Percentiles rank a stretch among this genome's conserved stretches.
phyloP scores from a whole-genome alignment of 192 early-diverging fungal species.

The Geranomyces variabilis region DNA sequence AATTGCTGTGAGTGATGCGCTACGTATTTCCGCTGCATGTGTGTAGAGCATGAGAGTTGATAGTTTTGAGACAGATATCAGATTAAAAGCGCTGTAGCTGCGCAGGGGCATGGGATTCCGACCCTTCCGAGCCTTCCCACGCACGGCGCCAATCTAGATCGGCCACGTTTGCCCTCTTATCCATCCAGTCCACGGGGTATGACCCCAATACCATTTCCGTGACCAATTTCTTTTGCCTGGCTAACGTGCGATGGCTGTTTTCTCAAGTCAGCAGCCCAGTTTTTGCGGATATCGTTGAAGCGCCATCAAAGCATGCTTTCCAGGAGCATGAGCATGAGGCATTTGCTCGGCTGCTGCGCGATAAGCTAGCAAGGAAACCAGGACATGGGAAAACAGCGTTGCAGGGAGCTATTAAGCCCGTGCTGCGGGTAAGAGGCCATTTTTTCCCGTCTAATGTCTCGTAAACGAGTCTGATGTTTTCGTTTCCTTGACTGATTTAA shows the following conservation, averaged over 20 bases:
- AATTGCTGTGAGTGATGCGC: conserved; percentile 38
- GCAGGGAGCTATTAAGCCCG: too few species aligned
- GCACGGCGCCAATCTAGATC: neutral
- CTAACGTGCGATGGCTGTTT: neutral
- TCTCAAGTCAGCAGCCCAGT: conserved; percentile 14
- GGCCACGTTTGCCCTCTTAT: conserved; percentile 15
- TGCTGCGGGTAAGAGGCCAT: too few species aligned
- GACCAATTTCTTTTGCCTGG: neutral
- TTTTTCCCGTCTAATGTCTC: too few species aligned
- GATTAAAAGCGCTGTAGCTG: conserved; percentile 27
- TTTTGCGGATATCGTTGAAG: neutral
- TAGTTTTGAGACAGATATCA: conserved; percentile 12
- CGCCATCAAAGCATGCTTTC: conserved; percentile 30
- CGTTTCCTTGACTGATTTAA: neutral
- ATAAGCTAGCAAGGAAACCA: conserved; percentile 31
- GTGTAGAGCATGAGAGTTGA: neutral
- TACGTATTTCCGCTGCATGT: neutral
- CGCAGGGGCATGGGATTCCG: neutral
- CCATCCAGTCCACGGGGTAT: conserved; percentile 32
- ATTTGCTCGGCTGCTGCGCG: conserved; percentile 36
- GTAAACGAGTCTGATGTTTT: neutral
- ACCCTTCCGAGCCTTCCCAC: neutral
- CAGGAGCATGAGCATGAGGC: conserved; percentile 45
- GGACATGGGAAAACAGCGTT: too few species aligned
- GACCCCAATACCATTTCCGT: neutral